Conservation (phyloP, 2,329 filamentous ascomycete species). For the Fusarium sulawesiense region DNA sequence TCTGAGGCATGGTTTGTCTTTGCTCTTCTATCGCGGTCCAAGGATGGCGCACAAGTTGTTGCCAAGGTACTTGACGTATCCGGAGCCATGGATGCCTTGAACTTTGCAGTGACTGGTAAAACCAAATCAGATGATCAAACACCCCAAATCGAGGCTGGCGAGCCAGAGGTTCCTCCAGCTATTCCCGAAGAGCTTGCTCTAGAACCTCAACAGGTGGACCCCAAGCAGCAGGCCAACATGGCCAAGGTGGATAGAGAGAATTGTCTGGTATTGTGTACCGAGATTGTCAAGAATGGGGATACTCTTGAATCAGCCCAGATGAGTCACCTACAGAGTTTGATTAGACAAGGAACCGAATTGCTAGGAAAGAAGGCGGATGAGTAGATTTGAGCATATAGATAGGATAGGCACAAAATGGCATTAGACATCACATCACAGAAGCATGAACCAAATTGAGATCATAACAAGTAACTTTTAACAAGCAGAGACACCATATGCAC, state of each 20-base stretch:
- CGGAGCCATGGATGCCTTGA: constrained; percentile 58
- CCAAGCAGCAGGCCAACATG: constrained; percentile 58
- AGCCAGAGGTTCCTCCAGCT: constrained; percentile 19
- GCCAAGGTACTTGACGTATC: constrained; percentile 56
- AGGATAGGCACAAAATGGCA: background rate
- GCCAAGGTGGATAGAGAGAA: constrained; percentile 69
- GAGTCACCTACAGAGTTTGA: constrained; percentile 59
- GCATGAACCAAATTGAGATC: constrained; percentile 4
- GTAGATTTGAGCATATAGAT: background rate
- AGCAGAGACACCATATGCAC: constrained; percentile 35
- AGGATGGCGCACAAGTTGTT: constrained; percentile 61
- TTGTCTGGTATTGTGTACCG: constrained; percentile 67
- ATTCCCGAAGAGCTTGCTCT: constrained; percentile 53
- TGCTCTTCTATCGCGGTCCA: constrained; percentile 67
- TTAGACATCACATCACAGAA: constrained; percentile 6
- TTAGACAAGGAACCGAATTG: constrained; percentile 62
- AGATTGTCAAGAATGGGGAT: constrained; percentile 61
- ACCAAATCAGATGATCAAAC: constrained; percentile 20
- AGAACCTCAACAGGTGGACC: constrained; percentile 61
- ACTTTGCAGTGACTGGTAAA: constrained; percentile 62
- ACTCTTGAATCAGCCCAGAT: constrained; percentile 55
- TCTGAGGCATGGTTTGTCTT: constrained; percentile 73
- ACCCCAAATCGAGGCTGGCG: constrained; percentile 36
- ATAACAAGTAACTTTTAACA: constrained; percentile 37
- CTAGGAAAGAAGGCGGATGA: constrained; percentile 48